These are phyloP conservation scores for Lobulomyces angularis DNA, from an alignment of 192 early-diverging fungal species.

Conservation along the genomic window DNA sequence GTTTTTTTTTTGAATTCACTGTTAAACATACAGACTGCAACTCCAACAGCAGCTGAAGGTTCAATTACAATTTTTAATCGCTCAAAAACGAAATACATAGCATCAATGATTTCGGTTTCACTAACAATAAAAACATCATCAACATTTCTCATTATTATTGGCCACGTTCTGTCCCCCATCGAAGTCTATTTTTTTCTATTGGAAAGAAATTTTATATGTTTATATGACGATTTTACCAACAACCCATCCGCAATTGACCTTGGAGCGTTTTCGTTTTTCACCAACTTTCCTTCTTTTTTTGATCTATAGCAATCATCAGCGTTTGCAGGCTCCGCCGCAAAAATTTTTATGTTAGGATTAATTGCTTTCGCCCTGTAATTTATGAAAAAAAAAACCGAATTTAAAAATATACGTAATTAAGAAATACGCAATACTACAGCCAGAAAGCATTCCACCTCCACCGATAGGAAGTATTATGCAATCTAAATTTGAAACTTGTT, in stretches of 20 bases:
- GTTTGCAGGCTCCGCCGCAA: slow-evolving; percentile 32
- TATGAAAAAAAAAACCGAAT: no score
- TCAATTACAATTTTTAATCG: slow-evolving; percentile 42
- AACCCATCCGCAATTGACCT: slow-evolving; percentile 40
- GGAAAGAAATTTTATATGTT: no score
- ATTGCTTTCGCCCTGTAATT: slow-evolving; percentile 21
- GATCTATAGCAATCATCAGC: slow-evolving; percentile 27
- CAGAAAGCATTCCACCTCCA: no score
- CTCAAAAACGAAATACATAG: slow-evolving; percentile 33
- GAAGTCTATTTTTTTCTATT: no score
- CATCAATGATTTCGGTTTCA: slow-evolving; percentile 33
- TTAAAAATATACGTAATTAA: no score
- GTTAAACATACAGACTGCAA: slow-evolving; percentile 37
- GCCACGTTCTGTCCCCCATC: slow-evolving; percentile 28
- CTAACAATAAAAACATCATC: slow-evolving; percentile 39
- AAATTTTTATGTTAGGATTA: slow-evolving; percentile 21
- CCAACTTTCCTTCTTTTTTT: no score
- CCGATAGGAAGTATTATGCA: slow-evolving; percentile 38
- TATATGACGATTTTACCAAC: no score
- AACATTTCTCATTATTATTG: slow-evolving; percentile 30
- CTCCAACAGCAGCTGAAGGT: slow-evolving; percentile 32
- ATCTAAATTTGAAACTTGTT: slow-evolving; percentile 31
- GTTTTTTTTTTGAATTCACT: slow-evolving; percentile 15
- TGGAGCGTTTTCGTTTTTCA: slow-evolving; percentile 11
- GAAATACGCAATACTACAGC: no score